Evolutionary conservation across 2,329 filamentous ascomycete genomes (phyloP), one percentile per base, ranked within the genome.

Genomic region (Tolypocladium inflatum): DNA sequence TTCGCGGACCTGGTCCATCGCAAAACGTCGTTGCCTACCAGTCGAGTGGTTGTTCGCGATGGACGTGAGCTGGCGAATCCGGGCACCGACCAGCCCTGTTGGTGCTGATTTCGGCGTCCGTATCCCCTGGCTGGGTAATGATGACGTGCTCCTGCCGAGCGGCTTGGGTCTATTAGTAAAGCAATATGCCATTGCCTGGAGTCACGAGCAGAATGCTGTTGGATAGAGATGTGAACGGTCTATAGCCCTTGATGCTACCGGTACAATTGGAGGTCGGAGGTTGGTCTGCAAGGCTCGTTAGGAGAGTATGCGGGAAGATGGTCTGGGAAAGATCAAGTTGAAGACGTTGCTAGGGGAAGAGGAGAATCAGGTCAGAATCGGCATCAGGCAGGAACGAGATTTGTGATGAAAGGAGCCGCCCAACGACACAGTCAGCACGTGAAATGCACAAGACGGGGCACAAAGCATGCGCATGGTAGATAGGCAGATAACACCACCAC

Each of bases 21-120:
- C 53, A 35, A 52, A 26, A n/a, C n/a, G 21, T 23, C 30, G 13
- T 17, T 41, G 21, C 50, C 26, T 57, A 23, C 42, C 50, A 7
- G 35, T 9, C 33, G 19, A 35, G 41, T 63, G 54, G 41, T 62
- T 60, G 8, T 54, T 54, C 15, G 60, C 62, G 3, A 68, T 62
- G 4, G 60, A 66, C 26, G 63, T 63, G 38, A 72, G 63, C 39
- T 66, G 65, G 43, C 65, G 66, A 55, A 70, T 67, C 41, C 69
- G 70, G 35, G 66, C 60, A 30, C 63, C 57, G 26, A 71, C 68
- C 41, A 69, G 66, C 23, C 68, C 69, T 2, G 61, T 57, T 6
- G 66, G 67, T 7, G 54, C 55, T 8, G 53, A 68, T 59, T 42
- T 59, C 43, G 55, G 61, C 60, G 13, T 63, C 55, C 2, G 59